phyloP scores from a whole-genome alignment of 495 filamentous ascomycete genomes.

The Oidiodendron maius region DNA sequence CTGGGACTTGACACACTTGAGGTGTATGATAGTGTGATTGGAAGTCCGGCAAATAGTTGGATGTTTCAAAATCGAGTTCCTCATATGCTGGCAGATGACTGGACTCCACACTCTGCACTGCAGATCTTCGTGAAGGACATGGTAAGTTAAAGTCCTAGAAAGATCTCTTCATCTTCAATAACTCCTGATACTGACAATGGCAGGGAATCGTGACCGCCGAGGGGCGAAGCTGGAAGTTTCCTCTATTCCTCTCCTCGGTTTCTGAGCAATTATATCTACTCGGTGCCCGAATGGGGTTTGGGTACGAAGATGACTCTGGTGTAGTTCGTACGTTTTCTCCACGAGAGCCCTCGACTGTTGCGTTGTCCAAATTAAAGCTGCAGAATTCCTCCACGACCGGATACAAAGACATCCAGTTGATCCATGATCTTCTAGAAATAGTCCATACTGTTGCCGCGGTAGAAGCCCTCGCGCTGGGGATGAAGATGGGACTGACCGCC shows the following conservation, averaged over 20 bases:
- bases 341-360: too few relatives aligned
- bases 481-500: conserved; percentile 53
- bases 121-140: conserved; percentile 80
- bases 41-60: conserved; percentile 64
- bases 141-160: conserved; percentile 25
- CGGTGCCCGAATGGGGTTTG: conserved; percentile 54
- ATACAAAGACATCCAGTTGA: conserved; percentile 44
- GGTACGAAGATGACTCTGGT: conserved; percentile 61
- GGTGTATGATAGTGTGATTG: conserved; percentile 50
- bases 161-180: too few relatives aligned
- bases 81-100: conserved; percentile 62
- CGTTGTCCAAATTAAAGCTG: too few relatives aligned
- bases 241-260: conserved; percentile 56
- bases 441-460: conserved; percentile 60
- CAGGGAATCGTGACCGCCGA: conserved; percentile 64
- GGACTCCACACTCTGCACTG: conserved; percentile 61
- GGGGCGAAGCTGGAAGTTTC: conserved; percentile 51
- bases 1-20: conserved; percentile 55
- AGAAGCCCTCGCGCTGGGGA: conserved; percentile 62
- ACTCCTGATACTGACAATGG: conserved; percentile 25
- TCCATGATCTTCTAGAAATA: conserved; percentile 52
- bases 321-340: conserved; percentile 55
- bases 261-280: conserved; percentile 67
- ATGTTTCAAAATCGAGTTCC: conserved; percentile 74
- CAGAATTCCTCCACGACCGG: too few relatives aligned